Base-by-base conservation (phyloP, 176 grass and related monocot genomes). In the Oryza coarctata region DNA sequence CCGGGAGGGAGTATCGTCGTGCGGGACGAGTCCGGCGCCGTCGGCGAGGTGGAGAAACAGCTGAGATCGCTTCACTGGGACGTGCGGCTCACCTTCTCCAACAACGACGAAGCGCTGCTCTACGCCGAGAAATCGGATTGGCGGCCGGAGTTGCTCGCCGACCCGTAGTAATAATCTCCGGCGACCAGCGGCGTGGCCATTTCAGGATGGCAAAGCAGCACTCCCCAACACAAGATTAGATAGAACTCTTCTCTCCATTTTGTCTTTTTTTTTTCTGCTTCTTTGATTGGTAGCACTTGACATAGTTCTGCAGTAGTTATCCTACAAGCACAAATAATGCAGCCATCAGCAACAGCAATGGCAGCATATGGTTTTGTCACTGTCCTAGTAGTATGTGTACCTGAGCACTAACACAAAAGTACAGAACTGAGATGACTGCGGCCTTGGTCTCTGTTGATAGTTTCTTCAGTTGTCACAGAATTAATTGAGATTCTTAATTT, bases 61-160 rank as follows among this genome's bases (percentile, higher is more conserved):
- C 43, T 99, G 76, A 93, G 81, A 28, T 99, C 96, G 9, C 91
- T 99, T 25, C 96, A 88, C 78, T 99, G 91, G 95, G 86, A 91
- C 7, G 86, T 94, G 3, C 65, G 88, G 10, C 78, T 98, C 44
- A 92, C 88, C 45, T 97, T 94, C 76, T 94, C 95, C 66, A 91
- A 91, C 76, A 83, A 89, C 71, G 68, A 84, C 12, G 71, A 98
- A 40, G 92, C 86, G 12, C 75, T 94, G 70, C 34, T 98, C 29
- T 94, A 65, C 77, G 92, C 95, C 0, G 90, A 93, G 71, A 98
- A 98, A 66, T 84, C 88, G 26, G 79, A 98, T 80, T 98, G 95
- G 95, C 81, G 95, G 36, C 88, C 95, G 29, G 80, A 98, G 71
- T 47, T 77, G 44, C 28, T 80, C 29, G 84, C 60, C 9, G 89